Evolutionary conservation across 2,329 filamentous ascomycete genomes (phyloP), one percentile per base, ranked within the genome.

Genomic region (Fusarium anguioides): DNA sequence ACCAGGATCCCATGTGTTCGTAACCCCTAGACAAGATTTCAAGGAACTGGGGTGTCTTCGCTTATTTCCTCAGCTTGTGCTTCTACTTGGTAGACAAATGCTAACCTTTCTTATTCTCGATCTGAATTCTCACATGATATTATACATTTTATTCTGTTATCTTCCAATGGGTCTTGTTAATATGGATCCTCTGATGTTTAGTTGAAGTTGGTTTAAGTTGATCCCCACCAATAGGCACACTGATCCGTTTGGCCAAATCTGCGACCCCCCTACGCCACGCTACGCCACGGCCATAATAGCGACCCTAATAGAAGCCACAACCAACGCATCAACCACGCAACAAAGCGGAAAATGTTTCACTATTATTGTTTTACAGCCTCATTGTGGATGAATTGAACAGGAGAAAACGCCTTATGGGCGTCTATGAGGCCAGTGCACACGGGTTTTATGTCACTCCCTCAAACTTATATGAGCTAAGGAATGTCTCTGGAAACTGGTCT

Each of bases 181-280:
- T 51, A 15, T 54, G 31, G 20, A 33, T 39, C 36, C 33, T 60
- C 55, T 69, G 64, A 68, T 56, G 57, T 40, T 68, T 70, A 53
- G 61, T 64, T 67, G 65, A 73, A 58, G 60, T 64, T 49, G 40
- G 53, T 62, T 68, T 65, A 68, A 51, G 33, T 51, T 46, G 26
- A 53, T 50, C 70, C 69, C 57, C 52, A 60, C 46, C 31, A 37
- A 53, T 54, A 42, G 57, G 59, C 55, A 60, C 60, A 50, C 27
- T 52, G 27, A 67, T 62, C 70, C 68, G n/a, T 46, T 17, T 45
- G 70, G 70, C 72, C 73, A 46, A 52, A 72, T 72, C 66, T 75
- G 68, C 71, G 64, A 73, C 73, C 73, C 14, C 39, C 57, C 57
- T 55, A 61, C 59, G 56, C 59, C 57, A 61, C 57, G 41, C 59